phyloP scores from a whole-genome alignment of 1,284 basidiomycete species.

The Cryptococcus wingfieldii region DNA sequence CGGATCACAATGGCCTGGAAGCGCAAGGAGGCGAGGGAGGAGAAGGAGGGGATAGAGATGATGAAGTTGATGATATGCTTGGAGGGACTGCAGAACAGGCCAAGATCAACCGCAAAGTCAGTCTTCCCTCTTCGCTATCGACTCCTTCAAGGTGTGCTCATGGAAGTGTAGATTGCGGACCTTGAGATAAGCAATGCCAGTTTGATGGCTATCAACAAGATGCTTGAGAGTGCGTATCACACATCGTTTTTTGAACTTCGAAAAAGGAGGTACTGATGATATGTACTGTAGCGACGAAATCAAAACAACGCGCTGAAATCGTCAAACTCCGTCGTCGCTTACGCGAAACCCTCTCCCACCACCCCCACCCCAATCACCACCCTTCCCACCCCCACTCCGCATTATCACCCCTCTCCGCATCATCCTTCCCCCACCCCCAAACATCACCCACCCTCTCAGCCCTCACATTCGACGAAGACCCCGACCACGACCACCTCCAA shows the following conservation, averaged over 20 bases:
- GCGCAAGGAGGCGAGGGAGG: constrained; percentile 1
- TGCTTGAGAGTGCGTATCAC: constrained; percentile 35
- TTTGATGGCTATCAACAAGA: constrained; percentile 44
- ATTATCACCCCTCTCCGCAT: neutral
- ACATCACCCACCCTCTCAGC: neutral
- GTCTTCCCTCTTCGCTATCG: constrained; percentile 1
- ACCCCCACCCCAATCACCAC: neutral
- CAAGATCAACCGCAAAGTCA: constrained; percentile 40
- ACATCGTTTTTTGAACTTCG: neutral
- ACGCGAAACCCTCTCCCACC: constrained; percentile 24
- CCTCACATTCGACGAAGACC: neutral
- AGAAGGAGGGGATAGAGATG: constrained; percentile 4
- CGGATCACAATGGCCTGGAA: too few species aligned
- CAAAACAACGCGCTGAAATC: constrained; percentile 43
- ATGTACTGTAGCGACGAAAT: constrained; percentile 27
- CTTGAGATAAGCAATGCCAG: constrained; percentile 46
- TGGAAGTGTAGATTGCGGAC: constrained; percentile 37
- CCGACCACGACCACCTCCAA: neutral
- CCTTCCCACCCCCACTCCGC: neutral
- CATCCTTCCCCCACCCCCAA: neutral
- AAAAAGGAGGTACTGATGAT: neutral
- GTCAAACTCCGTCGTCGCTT: constrained; percentile 36
- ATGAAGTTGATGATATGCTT: constrained; percentile 12
- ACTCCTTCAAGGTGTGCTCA: neutral
- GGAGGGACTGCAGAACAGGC: constrained; percentile 26